These are phyloP conservation scores for Leptodontidium sp. DNA, from an alignment of 2,329 filamentous ascomycete genomes.

Conservation along the genomic window DNA sequence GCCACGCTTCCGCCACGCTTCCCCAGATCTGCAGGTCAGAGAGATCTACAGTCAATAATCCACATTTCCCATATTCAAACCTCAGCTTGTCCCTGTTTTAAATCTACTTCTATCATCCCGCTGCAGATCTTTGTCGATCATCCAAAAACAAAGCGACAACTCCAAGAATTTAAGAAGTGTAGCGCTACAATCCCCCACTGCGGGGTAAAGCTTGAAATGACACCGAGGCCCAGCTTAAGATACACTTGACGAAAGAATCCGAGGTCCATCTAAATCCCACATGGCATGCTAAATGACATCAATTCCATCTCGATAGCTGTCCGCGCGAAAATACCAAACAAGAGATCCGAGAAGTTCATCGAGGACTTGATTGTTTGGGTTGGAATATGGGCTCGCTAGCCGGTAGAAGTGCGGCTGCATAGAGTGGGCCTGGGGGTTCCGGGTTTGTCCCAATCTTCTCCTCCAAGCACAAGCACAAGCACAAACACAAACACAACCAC, in stretches of 20 bases:
- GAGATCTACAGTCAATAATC: neutral
- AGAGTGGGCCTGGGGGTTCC: too few relatives aligned
- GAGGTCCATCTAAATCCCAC: neutral
- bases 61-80: neutral
- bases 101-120: neutral
- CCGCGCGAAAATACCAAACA: too few relatives aligned
- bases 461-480: too few relatives aligned
- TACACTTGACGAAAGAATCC: neutral
- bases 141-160: neutral
- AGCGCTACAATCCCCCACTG: neutral
- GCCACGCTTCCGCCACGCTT: neutral
- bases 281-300: too few relatives aligned
- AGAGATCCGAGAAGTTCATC: too few relatives aligned
- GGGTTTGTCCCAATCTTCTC: too few relatives aligned
- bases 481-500: too few relatives aligned
- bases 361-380: too few relatives aligned
- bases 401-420: too few relatives aligned
- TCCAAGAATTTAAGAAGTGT: neutral
- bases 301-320: too few relatives aligned
- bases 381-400: too few relatives aligned
- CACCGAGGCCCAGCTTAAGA: neutral
- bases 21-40: neutral
- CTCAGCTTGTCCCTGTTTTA: neutral
- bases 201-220: neutral
- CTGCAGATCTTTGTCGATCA: conserved; percentile 1